Base-by-base conservation (phyloP, 805 yeast species). In the Wickerhamia fluorescens region DNA sequence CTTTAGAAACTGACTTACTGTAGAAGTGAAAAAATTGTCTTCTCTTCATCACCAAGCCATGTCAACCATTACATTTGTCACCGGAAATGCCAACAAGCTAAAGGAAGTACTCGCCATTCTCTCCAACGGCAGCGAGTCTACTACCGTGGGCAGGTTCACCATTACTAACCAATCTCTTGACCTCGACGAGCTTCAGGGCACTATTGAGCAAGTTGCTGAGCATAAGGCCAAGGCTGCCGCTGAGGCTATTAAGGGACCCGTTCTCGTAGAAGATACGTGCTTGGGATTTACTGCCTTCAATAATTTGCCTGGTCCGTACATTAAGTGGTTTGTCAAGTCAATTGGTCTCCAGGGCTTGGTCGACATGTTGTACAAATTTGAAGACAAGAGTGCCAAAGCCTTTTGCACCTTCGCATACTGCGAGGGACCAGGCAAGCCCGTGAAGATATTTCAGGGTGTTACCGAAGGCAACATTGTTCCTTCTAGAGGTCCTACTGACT, bases 191-290 rank as follows among this genome's bases (percentile, higher is more conserved):
- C 56, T 92, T 25, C 99, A 92, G 58, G 98, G 96, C 17, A 58
- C 89, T 14, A 71, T 87, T 27, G 78, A 78, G 23, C 83, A 82
- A 31, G 89, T 92, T 24, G 82, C 95, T 1, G 66, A 64, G 25
- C 84, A 77, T 47, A 92, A 92, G 53, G 85, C 94, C 33, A 58
- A 66, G 44, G 68, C 77, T 8, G 95, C 95, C 2, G 81, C 89
- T 5, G 47, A 53, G 8, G 49, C 72, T 6, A 52, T 77, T 3
- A 51, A 64, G 3, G 92, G 94, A 0, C 89, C 97, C 0, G 96
- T 86, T 0, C 66, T 92, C 33, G 96, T 88, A 3, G 99, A 92
- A 51, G 99, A 92, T 47, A 92, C 98, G 0, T 88, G 95, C 28
- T 69, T 92, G 22, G 84, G 81, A 4, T 92, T 82, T 55, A 71